Conservation (phyloP, 208 protist species). For the Vickermania spadyakhi region DNA sequence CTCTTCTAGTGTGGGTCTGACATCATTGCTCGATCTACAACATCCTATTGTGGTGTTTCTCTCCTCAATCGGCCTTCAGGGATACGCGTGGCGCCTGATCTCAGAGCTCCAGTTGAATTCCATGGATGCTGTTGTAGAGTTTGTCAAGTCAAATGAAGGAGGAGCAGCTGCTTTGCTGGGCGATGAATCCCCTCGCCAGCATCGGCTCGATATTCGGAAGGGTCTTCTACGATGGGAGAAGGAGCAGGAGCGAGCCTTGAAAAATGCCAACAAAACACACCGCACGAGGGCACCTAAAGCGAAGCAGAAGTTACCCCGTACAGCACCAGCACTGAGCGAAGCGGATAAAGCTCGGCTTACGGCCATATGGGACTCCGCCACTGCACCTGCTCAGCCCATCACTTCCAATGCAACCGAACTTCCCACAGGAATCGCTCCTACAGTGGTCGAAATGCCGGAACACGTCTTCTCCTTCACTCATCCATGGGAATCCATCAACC, state of each 20-base stretch:
- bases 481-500: too few species aligned
- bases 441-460: too few species aligned
- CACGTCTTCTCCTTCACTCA: too few species aligned
- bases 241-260: constrained; percentile 10
- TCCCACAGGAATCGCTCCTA: too few species aligned
- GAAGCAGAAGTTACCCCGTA: too few species aligned
- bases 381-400: too few species aligned
- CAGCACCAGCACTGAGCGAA: not conserved
- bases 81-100: constrained; percentile 43
- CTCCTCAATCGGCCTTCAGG: constrained; percentile 58
- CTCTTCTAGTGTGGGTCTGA: too few species aligned
- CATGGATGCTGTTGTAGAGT: constrained; percentile 30
- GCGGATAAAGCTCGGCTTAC: not conserved
- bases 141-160: constrained; percentile 13
- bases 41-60: constrained; percentile 74
- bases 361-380: not conserved
- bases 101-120: constrained; percentile 19
- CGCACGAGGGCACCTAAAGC: too few species aligned
- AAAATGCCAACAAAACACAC: not conserved
- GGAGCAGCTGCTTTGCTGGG: constrained; percentile 46
- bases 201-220: constrained; percentile 39
- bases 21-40: too few species aligned
- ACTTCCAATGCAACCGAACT: too few species aligned
- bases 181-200: constrained; percentile 37
- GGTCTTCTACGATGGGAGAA: constrained; percentile 36